Evolutionary conservation across 345 rosid genomes (phyloP), one percentile per base, ranked within the genome.

Genomic region (Citrus mangshanensis): DNA sequence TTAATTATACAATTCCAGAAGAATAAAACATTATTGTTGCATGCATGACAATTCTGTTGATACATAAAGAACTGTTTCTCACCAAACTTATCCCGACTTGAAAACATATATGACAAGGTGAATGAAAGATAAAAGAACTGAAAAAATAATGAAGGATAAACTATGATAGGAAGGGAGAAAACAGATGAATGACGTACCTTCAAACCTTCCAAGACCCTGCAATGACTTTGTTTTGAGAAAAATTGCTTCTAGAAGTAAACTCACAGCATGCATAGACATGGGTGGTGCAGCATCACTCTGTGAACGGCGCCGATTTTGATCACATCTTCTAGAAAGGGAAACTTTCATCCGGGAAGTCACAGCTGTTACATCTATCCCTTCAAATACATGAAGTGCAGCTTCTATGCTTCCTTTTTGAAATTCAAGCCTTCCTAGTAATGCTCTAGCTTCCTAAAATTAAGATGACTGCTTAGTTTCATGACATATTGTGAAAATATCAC

Each of bases 221-320:
- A 90, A 76, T 80, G 94, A 90, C 81, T 89, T 89, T 81, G 94
- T 88, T 79, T 90, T 90, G 2, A 92, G 89, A 79, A 89, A 86
- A 73, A 90, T 81, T 67, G 91, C 91, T 87, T 92, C 96, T 28
- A 92, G 78, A 18, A 92, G 84, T 68, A 92, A 86, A 77, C 85
- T 89, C 60, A 88, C 83, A 72, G 92, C 92, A 83, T 89, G 92
- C 84, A 88, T 78, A 40, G 96, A 92, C 94, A 92, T 87, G n/a
- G 82, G 80, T 9, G 88, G 89, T 32, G 81, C 76, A 61, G 77
- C 69, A 55, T 84, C 82, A 60, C 80, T 85, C 82, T 86, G 91
- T 0, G 93, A 92, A 35, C 34, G 88, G 60, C 86, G 85, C 49
- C 82, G 79, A 4, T 68, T 80, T 58, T 79, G 85, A 46, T 89